Evolutionary conservation across 148 eudicot genomes (phyloP), one percentile per base, ranked within the genome.

Genomic region (Hydrangea macrophylla): DNA sequence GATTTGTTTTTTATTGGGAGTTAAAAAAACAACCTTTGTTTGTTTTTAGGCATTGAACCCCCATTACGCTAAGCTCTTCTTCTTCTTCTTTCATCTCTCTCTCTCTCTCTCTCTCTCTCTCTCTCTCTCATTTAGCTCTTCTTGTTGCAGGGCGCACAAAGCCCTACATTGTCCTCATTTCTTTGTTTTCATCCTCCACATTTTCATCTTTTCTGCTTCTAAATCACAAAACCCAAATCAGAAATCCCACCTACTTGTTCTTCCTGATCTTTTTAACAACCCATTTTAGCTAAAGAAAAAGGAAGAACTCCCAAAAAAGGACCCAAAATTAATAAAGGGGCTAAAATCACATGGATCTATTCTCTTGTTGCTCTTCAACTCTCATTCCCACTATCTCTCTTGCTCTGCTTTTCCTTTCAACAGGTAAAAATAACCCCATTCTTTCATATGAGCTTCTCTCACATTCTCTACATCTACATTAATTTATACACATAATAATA

Each of bases 271-370:
- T 20, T 12, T 40, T 31, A 62, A 5, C 51, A 0, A 30, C 2
- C 55, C 15, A 30, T 50, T 62, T 65, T 51, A 6, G 26, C 67
- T 44, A 18, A 18, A 7, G 20, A 22, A 53, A 22, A 22, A 22
- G 20, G 27, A 12, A 28, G 28, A 28, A 68, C 9, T 11, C 37
- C 12, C 23, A 68, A n/a, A 25, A 56, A n/a, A 39, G 27, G 39
- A 15, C 36, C 4, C 31, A 26, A 28, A 33, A 6, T 6, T 12
- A 17, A 26, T 4, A 30, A n/a, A 8, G 57, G n/a, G n/a, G 6
- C 26, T 40, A 42, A 23, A 42, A 23, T 11, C 57, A 28, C 59
- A 77, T 77, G 80, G 76, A 72, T 77, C 70, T 72, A 23, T 11
- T 61, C 31, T 59, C 53, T 56, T 31, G 20, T 27, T 56, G 27